Percentiles rank a stretch among this genome's conserved stretches.
phyloP scores from a whole-genome alignment of 805 yeast genomes.

The Yarrowia deformans region DNA sequence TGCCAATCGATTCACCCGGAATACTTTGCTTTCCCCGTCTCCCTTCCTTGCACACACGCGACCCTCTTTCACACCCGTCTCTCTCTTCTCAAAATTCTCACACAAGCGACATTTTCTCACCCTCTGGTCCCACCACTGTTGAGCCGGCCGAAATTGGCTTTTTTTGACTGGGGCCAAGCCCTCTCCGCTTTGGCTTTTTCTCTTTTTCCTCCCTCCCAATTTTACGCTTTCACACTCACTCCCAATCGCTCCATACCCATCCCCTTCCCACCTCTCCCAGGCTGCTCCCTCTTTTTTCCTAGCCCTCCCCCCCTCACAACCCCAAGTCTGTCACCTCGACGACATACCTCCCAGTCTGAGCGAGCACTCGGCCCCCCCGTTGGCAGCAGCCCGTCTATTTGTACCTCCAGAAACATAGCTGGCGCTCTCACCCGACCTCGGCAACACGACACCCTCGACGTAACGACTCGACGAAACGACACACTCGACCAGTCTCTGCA shows the following conservation, averaged over 20 bases:
- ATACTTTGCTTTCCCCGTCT: not conserved
- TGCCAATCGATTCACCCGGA: too few relatives aligned
- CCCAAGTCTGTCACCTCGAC: conserved; percentile 21
- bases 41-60: not conserved
- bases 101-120: conserved; percentile 14
- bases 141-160: not conserved
- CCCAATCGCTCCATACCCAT: conserved; percentile 28
- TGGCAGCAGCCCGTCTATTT: conserved; percentile 13
- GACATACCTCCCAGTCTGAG: conserved; percentile 16
- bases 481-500: not conserved
- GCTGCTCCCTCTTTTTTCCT: conserved; percentile 6
- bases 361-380: conserved; percentile 29
- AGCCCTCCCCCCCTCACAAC: not conserved
- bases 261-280: conserved; percentile 4
- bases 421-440: conserved; percentile 17
- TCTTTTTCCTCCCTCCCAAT: conserved; percentile 37
- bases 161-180: conserved; percentile 12
- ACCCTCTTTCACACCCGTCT: not conserved
- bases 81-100: not conserved
- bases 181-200: conserved; percentile 18
- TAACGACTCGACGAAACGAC: not conserved
- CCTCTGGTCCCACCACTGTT: not conserved
- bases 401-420: not conserved
- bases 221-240: conserved; percentile 31
- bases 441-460: not conserved